A percentile compares a stretch with the other conserved stretches of the same genome.
phyloP scores from a whole-genome alignment of 73 alveolate genomes.

The Blepharisma stoltei region DNA sequence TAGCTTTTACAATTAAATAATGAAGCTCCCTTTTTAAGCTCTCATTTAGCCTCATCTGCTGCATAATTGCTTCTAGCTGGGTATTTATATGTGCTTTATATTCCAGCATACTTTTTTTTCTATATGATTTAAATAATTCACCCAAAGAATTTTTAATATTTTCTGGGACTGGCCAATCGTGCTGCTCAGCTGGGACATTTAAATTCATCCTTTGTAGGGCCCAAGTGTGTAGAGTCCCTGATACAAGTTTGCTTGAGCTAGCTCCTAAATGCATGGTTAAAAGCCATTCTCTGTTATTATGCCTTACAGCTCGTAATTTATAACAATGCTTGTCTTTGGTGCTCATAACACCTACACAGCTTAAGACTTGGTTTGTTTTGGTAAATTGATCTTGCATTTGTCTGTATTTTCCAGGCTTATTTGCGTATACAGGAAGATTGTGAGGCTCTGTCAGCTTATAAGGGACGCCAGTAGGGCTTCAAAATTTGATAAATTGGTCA shows the following conservation, averaged over 20 bases:
- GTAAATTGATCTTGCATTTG: constrained; percentile 42
- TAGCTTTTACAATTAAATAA: not conserved
- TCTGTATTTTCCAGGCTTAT: constrained; percentile 52
- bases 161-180: constrained; percentile 1
- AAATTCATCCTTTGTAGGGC: constrained; percentile 1
- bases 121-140: not conserved
- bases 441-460: constrained; percentile 42
- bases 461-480: constrained; percentile 42
- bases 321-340: not conserved
- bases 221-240: not conserved
- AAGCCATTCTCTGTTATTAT: constrained; percentile 14
- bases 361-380: constrained; percentile 16
- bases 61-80: not conserved
- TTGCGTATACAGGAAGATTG: constrained; percentile 43
- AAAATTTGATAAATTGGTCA: constrained; percentile 43
- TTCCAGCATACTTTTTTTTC: not conserved
- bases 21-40: not conserved
- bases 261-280: not conserved
- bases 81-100: not conserved
- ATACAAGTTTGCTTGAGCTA: not conserved
- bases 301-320: not conserved
- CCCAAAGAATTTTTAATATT: not conserved
- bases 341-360: not conserved
- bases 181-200: constrained; percentile 5
- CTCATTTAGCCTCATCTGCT: not conserved